Evolutionary conservation across 139 green algal genomes (phyloP), one percentile per base, ranked within the genome.

Genomic region (Haematococcus lacustris): DNA sequence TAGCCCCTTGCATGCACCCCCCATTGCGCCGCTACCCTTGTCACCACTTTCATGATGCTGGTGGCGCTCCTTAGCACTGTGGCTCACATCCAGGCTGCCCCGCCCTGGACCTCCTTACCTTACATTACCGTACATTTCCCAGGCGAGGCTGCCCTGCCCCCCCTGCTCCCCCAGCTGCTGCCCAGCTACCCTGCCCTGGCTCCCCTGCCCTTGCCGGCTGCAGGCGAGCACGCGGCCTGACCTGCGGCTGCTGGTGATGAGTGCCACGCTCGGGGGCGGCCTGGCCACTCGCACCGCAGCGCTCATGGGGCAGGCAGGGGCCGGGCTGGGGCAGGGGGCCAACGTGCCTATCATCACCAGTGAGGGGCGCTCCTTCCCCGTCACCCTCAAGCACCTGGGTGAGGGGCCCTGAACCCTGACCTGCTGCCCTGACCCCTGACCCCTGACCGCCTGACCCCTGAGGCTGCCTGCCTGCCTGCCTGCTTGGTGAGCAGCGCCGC

Each of bases 261-360:
- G 78, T 25, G 88, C 88, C 28, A 92, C 88, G 28, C 76, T 91
- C 37, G 82, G 86, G 1, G 85, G 83, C 0, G 79, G 76, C 21
- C 71, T 91, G 59, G 88, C 75, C 1, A 61, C 80, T n/a, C 77
- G 80, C 0, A 32, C 84, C 33, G 35, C 47, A 9, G 6, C 26
- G 2, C 66, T 90, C 9, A 80, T 92, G 73, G 69, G 26, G 28
- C 2, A 28, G 17, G 28, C 53, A 39, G 51, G 23, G 1, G 23
- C 35, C 32, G 53, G 37, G 51, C 53, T 9, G 39, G 50, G 51
- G 30, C n/a, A 59, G 30, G 62, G 34, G 26, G 57, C 38, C 35
- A 37, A 3, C 28, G 74, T 75, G 37, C 87, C 82, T 9, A 39
- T 88, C 13, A 57, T 92, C 6, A 25, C 73, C 21, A 87, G 80